Evolutionary conservation across 441 rosid genomes (phyloP).

Genomic region (Populus hybrid): DNA sequence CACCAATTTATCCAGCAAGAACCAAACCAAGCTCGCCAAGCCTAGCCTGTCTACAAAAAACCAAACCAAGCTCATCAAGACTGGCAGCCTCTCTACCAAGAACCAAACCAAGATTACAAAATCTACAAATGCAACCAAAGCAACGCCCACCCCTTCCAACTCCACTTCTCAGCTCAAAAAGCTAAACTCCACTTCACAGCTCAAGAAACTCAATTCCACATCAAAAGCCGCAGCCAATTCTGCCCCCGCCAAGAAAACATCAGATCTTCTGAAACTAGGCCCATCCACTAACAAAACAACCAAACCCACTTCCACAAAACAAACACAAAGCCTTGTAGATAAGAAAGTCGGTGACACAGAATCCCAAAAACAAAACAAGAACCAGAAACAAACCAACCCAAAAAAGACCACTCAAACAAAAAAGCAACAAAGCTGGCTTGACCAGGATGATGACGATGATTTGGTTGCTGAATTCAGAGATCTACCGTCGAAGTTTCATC

Average conservation of each 20-base stretch:
- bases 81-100: conserved; percentile 25
- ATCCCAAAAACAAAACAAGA: conserved; percentile 18
- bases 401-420: neutral
- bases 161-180: conserved; percentile 28
- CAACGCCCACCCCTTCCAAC: conserved; percentile 25
- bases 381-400: conserved; percentile 16
- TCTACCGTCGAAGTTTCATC: conserved; percentile 69
- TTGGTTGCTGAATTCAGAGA: conserved; percentile 67
- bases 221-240: conserved; percentile 38
- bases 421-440: conserved; percentile 62
- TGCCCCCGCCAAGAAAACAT: conserved; percentile 30
- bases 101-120: conserved; percentile 45
- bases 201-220: conserved; percentile 33
- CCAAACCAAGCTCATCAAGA: conserved; percentile 42
- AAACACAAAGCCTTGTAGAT: conserved; percentile 14
- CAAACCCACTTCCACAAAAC: conserved; percentile 32
- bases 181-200: conserved; percentile 29
- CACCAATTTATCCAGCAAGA: conserved; percentile 32
- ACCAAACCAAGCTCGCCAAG: conserved; percentile 52
- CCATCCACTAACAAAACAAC: conserved; percentile 62
- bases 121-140: conserved; percentile 46
- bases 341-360: conserved; percentile 17
- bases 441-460: conserved; percentile 58
- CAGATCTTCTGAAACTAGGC: conserved; percentile 57
- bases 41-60: conserved; percentile 33